Evolutionary conservation across 179 eudicot species (phyloP), one percentile per base, ranked within the genome.

Genomic region (Spergularia azorica): DNA sequence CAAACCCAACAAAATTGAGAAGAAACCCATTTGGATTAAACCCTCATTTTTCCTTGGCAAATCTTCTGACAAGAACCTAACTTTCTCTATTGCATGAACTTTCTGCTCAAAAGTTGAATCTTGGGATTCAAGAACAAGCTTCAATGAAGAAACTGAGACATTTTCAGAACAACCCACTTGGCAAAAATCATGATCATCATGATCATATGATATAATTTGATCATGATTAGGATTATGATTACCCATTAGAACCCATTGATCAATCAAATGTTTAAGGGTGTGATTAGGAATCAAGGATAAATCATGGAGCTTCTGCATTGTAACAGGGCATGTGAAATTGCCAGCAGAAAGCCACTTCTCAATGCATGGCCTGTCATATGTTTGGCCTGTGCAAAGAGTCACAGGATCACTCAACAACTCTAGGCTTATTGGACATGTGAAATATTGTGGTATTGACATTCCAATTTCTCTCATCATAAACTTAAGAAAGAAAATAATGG

Each of bases 371-470:
- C 92, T 79, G 46, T 91, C 96, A 63, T 91, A 91, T 6, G 96
- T 91, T 67, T 91, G 96, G 50, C 96, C 96, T 15, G 96, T 86
- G 79, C 81, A 84, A 1, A 89, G 84, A 10, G 90, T 89, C 9
- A 89, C 92, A 54, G 92, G 92, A 62, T 89, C 92, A 67, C 62
- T 86, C 68, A 89, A 84, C 83, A 89, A 61, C 39, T 89, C 91
- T 70, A 89, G 84, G 63, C 89, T 86, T 17, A 89, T 89, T 72
- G 92, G 92, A 77, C 92, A 89, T 78, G 72, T 86, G 61, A 89
- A 89, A 61, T 80, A 68, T 62, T 84, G 74, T 12, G 92, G 92
- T 32, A 84, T 70, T 48, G 81, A 62, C 85, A 88, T 81, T 75
- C 68, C 79, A 60, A n/a, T 56, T 62, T 82, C 86, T 18, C 74